Evolutionary conservation across 2,329 filamentous ascomycete genomes (phyloP).

Genomic region (Penicillium sp.): DNA sequence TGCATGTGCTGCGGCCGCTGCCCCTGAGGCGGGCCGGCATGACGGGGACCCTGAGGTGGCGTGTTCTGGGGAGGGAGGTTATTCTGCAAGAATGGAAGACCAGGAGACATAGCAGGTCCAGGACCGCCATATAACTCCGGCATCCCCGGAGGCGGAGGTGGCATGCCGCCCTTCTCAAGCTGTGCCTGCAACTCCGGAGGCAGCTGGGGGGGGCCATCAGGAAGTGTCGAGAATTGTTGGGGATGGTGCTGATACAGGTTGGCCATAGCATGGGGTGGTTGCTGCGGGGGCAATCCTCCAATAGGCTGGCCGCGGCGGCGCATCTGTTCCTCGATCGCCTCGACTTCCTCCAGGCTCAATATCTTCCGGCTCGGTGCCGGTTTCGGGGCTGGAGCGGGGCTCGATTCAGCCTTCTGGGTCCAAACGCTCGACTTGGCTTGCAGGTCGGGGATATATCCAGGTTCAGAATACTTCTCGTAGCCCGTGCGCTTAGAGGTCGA

Average conservation of each 20-base stretch:
- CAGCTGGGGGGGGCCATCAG: constrained; percentile 33
- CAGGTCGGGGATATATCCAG: constrained; percentile 80
- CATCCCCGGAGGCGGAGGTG: constrained; percentile 38
- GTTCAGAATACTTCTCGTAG: constrained; percentile 85
- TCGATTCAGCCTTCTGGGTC: constrained; percentile 48
- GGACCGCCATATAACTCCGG: constrained; percentile 43
- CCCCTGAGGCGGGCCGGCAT: constrained; percentile 33
- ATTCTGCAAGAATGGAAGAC: constrained; percentile 52
- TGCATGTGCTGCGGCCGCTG: constrained; percentile 36
- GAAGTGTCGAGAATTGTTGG: constrained; percentile 29
- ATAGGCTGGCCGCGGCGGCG: constrained; percentile 55
- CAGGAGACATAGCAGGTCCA: constrained; percentile 42
- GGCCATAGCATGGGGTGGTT: constrained; percentile 27
- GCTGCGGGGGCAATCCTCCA: constrained; percentile 24
- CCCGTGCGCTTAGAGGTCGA: constrained; percentile 67
- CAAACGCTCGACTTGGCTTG: constrained; percentile 91
- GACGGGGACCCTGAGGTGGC: constrained; percentile 35
- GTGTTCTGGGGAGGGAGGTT: constrained; percentile 55
- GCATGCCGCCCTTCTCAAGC: constrained; percentile 32
- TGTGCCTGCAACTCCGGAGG: constrained; percentile 47
- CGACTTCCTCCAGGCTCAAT: constrained; percentile 94
- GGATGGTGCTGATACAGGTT: constrained; percentile 33
- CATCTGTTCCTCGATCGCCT: constrained; percentile 93
- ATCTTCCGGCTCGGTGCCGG: constrained; percentile 60
- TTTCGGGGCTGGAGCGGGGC: constrained; percentile 13